These are phyloP conservation scores for Pythium aquatile DNA, from an alignment of 352 stramenopile species.

Conservation along the genomic window DNA sequence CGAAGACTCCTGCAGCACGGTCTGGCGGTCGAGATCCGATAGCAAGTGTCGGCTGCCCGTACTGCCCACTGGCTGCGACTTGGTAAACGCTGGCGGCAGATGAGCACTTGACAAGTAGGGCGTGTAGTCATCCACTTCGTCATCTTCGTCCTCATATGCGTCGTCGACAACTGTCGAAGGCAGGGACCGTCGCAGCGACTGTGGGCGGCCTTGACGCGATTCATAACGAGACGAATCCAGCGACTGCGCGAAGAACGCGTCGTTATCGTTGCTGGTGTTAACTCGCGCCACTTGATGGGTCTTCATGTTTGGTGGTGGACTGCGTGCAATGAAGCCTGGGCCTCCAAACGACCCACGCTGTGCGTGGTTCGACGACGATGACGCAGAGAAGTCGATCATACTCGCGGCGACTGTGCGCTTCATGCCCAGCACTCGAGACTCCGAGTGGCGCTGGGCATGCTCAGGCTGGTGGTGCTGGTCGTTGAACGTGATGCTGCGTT, in stretches of 20 bases:
- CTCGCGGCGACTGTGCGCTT: constrained; percentile 11
- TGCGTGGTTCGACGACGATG: constrained; percentile 17
- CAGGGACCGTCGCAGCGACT: not conserved
- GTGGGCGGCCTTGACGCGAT: not conserved
- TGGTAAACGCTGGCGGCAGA: constrained; percentile 10
- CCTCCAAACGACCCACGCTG: constrained; percentile 19
- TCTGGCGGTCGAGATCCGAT: constrained; percentile 59
- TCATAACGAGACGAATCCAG: constrained; percentile 9
- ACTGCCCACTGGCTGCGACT: constrained; percentile 29
- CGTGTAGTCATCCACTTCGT: constrained; percentile 5
- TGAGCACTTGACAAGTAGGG: not conserved
- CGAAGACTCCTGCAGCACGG: constrained; percentile 55
- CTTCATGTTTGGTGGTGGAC: constrained; percentile 8
- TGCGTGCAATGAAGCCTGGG: not conserved
- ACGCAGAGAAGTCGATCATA: constrained; percentile 20
- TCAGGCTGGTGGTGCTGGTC: not conserved
- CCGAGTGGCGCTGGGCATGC: constrained; percentile 12
- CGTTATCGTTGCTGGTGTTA: constrained; percentile 10
- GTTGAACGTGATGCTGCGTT: constrained; percentile 23
- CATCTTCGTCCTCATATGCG: constrained; percentile 17
- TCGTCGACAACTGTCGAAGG: not conserved
- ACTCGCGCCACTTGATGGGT: constrained; percentile 23
- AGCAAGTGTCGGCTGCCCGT: constrained; percentile 38
- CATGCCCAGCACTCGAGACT: constrained; percentile 9
- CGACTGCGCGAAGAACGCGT: constrained; percentile 16